Evolutionary conservation across 768 basidiomycete species (phyloP), one percentile per base, ranked within the genome.

Genomic region (Boletus rubroflammeus): DNA sequence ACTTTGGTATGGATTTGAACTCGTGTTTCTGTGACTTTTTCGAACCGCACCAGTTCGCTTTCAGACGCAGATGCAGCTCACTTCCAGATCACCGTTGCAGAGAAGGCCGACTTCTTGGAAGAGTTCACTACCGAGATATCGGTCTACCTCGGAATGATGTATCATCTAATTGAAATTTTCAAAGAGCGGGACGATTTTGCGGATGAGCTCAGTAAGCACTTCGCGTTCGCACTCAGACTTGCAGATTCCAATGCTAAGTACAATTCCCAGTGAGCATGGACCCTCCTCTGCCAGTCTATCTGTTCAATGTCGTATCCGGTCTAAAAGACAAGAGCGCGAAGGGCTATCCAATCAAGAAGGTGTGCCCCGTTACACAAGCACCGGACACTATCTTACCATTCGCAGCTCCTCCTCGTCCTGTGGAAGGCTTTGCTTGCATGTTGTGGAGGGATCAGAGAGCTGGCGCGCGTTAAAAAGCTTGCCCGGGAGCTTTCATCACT

Each of bases 341-440:
- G 66, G 92, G 92, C 6, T 99, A 97, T 72, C 97, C 97, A 0
- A 90, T 97, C 62, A 99, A 98, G 75, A 98, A 98, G 82, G 94
- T 90, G 49, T 21, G 68, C 19, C 34, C 36, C 35, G 44, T 56
- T 50, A 28, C 38, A 26, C 50, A 51, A 39, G 50, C 14, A 3
- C 3, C 21, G 7, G 45, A 36, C 47, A 36, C 11, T 36, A 47
- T 39, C 58, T 54, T 55, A 59, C 51, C 25, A 45, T 53, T 35
- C 46, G 9, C 63, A 97, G 95, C 83, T 98, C 3, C 81, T 99
- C 13, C 81, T 98, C 15, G 81, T 99, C 0, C 76, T 97, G 9
- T 99, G 97, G 97, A 99, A 98, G 68, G 84, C 91, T 0, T 72
- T 98, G 38, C 75, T 99, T 43, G 85, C 92, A 32, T 97, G 93